Evolutionary conservation across 257 asterid species (phyloP), one percentile per base, ranked within the genome.

Genomic region (Solanum peruvianum): DNA sequence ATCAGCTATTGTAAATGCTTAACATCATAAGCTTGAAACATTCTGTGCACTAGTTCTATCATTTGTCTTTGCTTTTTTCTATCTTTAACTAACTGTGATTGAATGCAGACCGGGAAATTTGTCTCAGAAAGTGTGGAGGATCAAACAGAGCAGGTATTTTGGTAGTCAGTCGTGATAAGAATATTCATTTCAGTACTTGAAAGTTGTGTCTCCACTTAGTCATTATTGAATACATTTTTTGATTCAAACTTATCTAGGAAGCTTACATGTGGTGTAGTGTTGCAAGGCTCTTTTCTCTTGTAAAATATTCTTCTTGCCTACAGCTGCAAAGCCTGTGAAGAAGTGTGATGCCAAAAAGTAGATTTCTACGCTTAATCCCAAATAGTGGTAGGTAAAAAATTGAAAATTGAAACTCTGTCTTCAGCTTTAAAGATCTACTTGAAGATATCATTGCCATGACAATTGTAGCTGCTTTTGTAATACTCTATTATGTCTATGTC

Each of bases 111-210:
- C 15, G 99, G 99, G 87, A 93, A 95, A 87, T 95, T 97, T 86
- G 93, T 95, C 87, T 96, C 99, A 0, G 99, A 96, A n/a, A 77
- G 71, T 33, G 98, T 97, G 33, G 99, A 97, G 93, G 99, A 93
- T 29, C 99, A 97, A 91, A 96, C 99, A 21, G 99, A 96, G 92
- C 99, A 96, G 99, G 99, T 95, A 93, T 33, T 33, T 80, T 80
- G 4, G 42, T 80, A 80, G 6, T 78, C 6, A 9, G 4, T 29
- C 1, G 35, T 76, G 58, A 42, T 76, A 41, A 76, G 35, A 76
- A 41, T 76, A 2, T 18, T n/a, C 21, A 76, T 41, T 23, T 42
- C 58, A 4, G 33, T 76, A 11, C 33, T 75, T 75, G 56, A 75
- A 39, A 39, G 82, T 39, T 39, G 56, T 23, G 82, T 49, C 21